Evolutionary conservation across 2,329 filamentous ascomycete genomes (phyloP).

Genomic region (Exophiala sp.): DNA sequence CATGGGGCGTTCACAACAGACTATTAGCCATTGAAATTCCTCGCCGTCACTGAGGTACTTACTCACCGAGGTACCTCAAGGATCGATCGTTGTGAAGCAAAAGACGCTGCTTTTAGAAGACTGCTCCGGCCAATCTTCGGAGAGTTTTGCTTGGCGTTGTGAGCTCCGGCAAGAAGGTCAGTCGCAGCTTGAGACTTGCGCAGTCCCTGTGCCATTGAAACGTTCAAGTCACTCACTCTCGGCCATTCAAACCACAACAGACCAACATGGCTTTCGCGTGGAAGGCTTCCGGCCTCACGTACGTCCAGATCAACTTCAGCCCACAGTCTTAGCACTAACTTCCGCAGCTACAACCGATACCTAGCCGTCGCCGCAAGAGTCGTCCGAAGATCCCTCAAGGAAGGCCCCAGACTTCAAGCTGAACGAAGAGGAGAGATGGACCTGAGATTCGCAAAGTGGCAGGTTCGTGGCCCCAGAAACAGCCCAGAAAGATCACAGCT

Average conservation of each 20-base stretch:
- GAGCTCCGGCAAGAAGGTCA: not conserved
- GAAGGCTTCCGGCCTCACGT: conserved; percentile 98
- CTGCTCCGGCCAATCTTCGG: not conserved
- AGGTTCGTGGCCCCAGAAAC: conserved; percentile 60
- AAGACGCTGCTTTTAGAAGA: not conserved
- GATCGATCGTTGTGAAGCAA: too few relatives aligned
- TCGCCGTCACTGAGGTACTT: too few relatives aligned
- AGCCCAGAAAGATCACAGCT: conserved; percentile 1
- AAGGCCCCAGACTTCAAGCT: conserved; percentile 79
- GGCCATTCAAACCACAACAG: not conserved
- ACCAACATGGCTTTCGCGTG: conserved; percentile 82
- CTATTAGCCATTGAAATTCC: too few relatives aligned
- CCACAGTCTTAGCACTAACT: conserved; percentile 34
- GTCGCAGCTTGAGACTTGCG: conserved; percentile 1
- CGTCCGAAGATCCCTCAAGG: conserved; percentile 95
- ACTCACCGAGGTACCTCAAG: too few relatives aligned
- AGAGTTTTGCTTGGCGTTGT: not conserved
- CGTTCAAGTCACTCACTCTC: not conserved
- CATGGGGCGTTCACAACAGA: too few relatives aligned
- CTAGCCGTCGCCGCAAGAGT: conserved; percentile 90
- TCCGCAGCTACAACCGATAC: conserved; percentile 96
- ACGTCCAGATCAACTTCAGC: conserved; percentile 45
- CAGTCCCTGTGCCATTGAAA: not conserved
- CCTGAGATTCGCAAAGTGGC: conserved; percentile 88
- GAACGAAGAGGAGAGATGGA: conserved; percentile 90